phyloP scores from a whole-genome alignment of 2,329 filamentous ascomycete species.

The Colletotrichum trifolii region DNA sequence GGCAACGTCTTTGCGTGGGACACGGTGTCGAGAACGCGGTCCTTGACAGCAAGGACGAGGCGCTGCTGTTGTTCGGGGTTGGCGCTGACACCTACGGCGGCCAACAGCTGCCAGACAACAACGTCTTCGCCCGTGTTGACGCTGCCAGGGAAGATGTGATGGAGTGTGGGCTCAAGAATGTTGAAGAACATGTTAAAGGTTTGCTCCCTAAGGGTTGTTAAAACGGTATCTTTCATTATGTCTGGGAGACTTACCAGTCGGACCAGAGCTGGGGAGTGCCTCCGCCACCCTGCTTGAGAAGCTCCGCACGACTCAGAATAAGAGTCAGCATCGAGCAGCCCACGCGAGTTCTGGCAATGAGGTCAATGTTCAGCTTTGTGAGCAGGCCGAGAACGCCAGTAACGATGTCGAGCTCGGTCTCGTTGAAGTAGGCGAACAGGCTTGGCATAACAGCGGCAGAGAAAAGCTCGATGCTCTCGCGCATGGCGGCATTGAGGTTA shows the following conservation, averaged over 20 bases:
- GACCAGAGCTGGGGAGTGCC: conserved; percentile 79
- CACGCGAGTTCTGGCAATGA: conserved; percentile 87
- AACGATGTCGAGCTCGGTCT: conserved; percentile 90
- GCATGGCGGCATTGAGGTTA: conserved; percentile 76
- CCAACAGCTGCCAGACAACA: conserved; percentile 98
- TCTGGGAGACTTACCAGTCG: conserved; percentile 70
- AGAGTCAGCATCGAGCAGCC: conserved; percentile 92
- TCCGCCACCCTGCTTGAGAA: conserved; percentile 84
- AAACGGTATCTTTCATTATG: conserved; percentile 37
- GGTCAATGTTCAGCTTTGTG: conserved; percentile 83
- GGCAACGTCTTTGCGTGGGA: conserved; percentile 89
- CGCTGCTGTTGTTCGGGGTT: conserved; percentile 95
- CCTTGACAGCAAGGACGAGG: conserved; percentile 94
- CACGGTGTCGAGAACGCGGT: conserved; percentile 96
- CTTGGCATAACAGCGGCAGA: conserved; percentile 88
- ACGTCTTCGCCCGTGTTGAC: conserved; percentile 92
- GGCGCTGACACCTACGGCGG: conserved; percentile 92
- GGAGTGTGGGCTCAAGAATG: conserved; percentile 83
- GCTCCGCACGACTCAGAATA: conserved; percentile 91
- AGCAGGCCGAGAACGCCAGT: conserved; percentile 89
- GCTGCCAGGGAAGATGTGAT: conserved; percentile 89
- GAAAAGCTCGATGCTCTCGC: conserved; percentile 94
- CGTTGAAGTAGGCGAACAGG: conserved; percentile 88
- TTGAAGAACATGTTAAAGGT: conserved; percentile 92
- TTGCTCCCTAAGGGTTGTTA: conserved; percentile 63